Conservation (phyloP, 176 grass and related monocot genomes). For the Neostapfia colusana region DNA sequence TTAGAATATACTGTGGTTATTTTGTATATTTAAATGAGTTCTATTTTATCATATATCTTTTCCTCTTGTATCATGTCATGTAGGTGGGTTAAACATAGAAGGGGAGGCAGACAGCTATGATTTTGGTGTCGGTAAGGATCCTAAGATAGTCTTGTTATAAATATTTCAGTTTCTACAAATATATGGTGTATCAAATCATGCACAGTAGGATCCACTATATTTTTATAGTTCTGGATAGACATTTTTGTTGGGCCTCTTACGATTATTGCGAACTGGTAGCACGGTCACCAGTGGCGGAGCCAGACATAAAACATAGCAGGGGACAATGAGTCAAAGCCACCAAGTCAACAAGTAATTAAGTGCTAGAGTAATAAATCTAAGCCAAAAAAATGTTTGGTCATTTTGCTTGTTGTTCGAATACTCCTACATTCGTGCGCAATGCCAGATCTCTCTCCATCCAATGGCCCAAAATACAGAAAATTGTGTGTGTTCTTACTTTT, state of each 20-base stretch:
- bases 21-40: conserved; percentile 1
- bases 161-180: neutral
- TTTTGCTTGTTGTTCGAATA: no score
- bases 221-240: neutral
- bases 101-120: conserved; percentile 92
- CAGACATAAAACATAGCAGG: no score
- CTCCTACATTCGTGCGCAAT: no score
- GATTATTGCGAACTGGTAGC: neutral
- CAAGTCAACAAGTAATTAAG: no score
- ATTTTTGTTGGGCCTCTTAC: neutral
- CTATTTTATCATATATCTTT: conserved; percentile 29
- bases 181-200: neutral
- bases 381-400: no score
- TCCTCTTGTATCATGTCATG: conserved; percentile 44
- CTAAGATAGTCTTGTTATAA: neutral
- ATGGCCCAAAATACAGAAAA: no score
- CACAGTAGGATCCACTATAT: neutral
- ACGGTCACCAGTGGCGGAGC: no score
- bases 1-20: neutral
- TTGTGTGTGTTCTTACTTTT: no score
- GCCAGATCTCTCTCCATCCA: no score
- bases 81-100: conserved; percentile 88
- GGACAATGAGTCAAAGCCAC: no score
- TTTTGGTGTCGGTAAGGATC: conserved; percentile 82
- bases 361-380: no score